Evolutionary conservation across 805 yeast species (phyloP), one percentile per base, ranked within the genome.

Genomic region (Yarrowia phangngaensis): DNA sequence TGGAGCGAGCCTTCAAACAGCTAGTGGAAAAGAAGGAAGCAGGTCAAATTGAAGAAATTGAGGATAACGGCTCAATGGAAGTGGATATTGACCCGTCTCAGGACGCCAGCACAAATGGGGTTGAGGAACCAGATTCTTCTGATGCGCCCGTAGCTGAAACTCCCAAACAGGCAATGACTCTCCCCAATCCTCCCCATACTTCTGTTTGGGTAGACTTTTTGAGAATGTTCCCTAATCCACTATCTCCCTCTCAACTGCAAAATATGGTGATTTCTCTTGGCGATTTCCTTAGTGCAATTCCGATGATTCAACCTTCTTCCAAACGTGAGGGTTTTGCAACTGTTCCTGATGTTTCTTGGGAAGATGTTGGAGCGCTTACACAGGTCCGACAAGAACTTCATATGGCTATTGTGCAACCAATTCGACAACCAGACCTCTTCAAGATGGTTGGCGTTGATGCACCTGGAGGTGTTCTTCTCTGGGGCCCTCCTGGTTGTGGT

Each of bases 401-500:
- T 61, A 87, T 88, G 92, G 95, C 97, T 11, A 87, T 92, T 55
- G 98, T 92, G 1, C 97, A 90, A 63, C 98, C 98, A 1, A 89
- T 92, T 57, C 81, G 82, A 60, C 77, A 85, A 55, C 98, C 98
- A 1, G 97, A 90, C 54, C 68, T 90, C 15, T 92, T 84, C 61
- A 80, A 79, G 54, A 79, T 80, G 52, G 97, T 89, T 8, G 98
- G 98, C 64, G 89, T 92, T 32, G 79, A 87, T 49, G 96, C 97
- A 0, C 97, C 97, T 2, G 88, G 95, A 0, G 98, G 98, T 51
- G 98, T 92, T 1, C 68, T 92, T 19, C 75, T 92, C 72, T 92
- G 98, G 98, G 98, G 98, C 0, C 98, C 98, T 1, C 98, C 98
- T 3, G 98, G 98, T 27, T 92, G 97, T 69, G 98, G 98, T 74